phyloP scores from a whole-genome alignment of 2,329 filamentous ascomycete genomes.

The Beauveria varroae region DNA sequence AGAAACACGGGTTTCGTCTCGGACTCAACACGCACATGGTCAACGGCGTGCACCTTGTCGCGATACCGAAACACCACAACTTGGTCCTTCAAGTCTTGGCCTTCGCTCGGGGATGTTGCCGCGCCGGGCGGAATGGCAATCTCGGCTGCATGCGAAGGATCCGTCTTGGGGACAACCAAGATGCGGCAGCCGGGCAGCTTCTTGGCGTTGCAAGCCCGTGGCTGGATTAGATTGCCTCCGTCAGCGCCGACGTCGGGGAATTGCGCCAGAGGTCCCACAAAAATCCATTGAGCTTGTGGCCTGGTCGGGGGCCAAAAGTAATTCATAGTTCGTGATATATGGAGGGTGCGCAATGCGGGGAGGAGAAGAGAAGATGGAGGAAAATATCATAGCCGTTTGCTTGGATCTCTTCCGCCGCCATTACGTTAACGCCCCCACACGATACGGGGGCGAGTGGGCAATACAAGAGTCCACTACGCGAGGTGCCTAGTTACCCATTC shows the following conservation, averaged over 20 bases:
- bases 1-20: background rate
- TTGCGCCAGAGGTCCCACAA: slow-evolving; percentile 45
- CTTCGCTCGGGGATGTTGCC: slow-evolving; percentile 19
- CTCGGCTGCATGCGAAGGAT: slow-evolving; percentile 29
- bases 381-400: background rate
- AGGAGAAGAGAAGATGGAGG: background rate
- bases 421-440: background rate
- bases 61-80: slow-evolving; percentile 59
- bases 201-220: slow-evolving; percentile 29
- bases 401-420: background rate
- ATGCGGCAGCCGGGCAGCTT: slow-evolving; percentile 51
- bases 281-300: slow-evolving; percentile 38
- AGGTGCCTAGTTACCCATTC: background rate
- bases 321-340: slow-evolving; percentile 15
- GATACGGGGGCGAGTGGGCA: background rate
- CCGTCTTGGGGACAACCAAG: slow-evolving; percentile 39
- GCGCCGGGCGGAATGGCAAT: slow-evolving; percentile 28
- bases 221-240: slow-evolving; percentile 29
- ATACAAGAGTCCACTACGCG: background rate
- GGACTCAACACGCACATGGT: slow-evolving; percentile 47
- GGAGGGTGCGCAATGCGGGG: background rate
- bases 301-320: slow-evolving; percentile 17
- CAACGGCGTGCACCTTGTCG: slow-evolving; percentile 57
- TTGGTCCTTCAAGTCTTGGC: slow-evolving; percentile 44
- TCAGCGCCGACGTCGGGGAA: slow-evolving; percentile 45